Percentiles rank a stretch among this genome's conserved stretches.
Conservation (phyloP, 306 rosid species). For the Cicer chorassanicum region DNA sequence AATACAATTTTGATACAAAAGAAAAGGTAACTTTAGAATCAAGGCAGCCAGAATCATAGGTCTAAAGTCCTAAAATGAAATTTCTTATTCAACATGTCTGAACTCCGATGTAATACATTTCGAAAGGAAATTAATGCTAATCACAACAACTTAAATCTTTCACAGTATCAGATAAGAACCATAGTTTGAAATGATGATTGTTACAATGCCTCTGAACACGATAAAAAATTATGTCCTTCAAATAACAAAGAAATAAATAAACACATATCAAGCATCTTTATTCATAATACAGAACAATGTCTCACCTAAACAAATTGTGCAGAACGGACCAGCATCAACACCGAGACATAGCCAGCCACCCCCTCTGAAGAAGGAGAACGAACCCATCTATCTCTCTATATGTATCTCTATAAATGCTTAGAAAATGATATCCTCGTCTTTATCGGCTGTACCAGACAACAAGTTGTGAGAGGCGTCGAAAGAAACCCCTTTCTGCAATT, state of each 20-base stretch:
- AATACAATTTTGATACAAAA: conserved; percentile 15
- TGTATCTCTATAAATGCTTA: conserved; percentile 38
- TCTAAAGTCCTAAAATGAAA: conserved; percentile 6
- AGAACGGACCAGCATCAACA: conserved; percentile 30
- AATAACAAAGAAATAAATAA: conserved; percentile 45
- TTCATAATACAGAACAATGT: conserved; percentile 47
- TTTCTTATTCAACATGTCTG: conserved; percentile 8
- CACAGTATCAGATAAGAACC: conserved; percentile 35
- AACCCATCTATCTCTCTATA: conserved; percentile 35
- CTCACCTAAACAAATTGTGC: conserved; percentile 44
- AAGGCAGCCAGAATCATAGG: conserved; percentile 6
- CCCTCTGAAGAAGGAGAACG: conserved; percentile 34
- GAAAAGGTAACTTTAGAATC: not conserved
- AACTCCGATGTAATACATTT: conserved; percentile 26
- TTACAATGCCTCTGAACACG: conserved; percentile 40
- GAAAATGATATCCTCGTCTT: conserved; percentile 85
- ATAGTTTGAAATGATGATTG: conserved; percentile 39
- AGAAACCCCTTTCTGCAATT: conserved; percentile 67
- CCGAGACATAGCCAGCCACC: conserved; percentile 32
- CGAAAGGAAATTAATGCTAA: conserved; percentile 36
- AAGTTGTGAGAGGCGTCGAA: conserved; percentile 60
- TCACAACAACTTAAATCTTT: conserved; percentile 31
- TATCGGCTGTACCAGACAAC: conserved; percentile 59
- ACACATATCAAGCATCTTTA: conserved; percentile 44
- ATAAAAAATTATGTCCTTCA: conserved; percentile 38